Evolutionary conservation across 1,284 basidiomycete genomes (phyloP).

Genomic region (Fomitopsis pinicola): DNA sequence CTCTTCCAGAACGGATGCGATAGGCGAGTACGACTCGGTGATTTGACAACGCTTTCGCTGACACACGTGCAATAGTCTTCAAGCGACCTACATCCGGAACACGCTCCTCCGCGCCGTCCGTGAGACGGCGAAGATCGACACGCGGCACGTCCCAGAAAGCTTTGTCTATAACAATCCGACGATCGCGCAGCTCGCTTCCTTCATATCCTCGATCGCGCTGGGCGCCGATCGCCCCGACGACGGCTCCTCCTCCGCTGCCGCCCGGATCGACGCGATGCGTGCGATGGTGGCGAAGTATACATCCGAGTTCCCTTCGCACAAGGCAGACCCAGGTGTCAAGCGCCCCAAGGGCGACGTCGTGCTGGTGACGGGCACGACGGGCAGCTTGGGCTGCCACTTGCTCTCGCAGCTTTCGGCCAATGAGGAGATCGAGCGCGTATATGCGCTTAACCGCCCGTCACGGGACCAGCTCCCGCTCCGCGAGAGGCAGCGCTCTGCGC

Average conservation of each 20-base stretch:
- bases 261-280: constrained; percentile 22
- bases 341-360: constrained; percentile 11
- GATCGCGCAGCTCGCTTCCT: constrained; percentile 23
- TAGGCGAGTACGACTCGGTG: constrained; percentile 24
- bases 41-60: background rate
- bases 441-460: constrained; percentile 26
- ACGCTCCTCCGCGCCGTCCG: constrained; percentile 31
- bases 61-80: constrained; percentile 23
- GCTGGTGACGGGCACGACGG: constrained; percentile 33
- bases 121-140: constrained; percentile 16
- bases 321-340: background rate
- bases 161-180: constrained; percentile 35
- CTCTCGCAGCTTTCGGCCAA: constrained; percentile 20
- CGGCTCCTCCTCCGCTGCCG: constrained; percentile 1
- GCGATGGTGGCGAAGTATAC: constrained; percentile 30
- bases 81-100: constrained; percentile 39
- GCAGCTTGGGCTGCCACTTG: constrained; percentile 28
- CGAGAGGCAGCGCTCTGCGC: constrained; percentile 21
- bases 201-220: constrained; percentile 14
- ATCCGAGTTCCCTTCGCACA: constrained; percentile 19
- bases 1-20: constrained; percentile 42
- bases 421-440: constrained; percentile 20
- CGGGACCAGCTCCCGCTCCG: constrained; percentile 9
- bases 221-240: background rate
- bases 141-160: constrained; percentile 19